Conservation (phyloP, 257 asterid genomes). For the Solanum piurae region DNA sequence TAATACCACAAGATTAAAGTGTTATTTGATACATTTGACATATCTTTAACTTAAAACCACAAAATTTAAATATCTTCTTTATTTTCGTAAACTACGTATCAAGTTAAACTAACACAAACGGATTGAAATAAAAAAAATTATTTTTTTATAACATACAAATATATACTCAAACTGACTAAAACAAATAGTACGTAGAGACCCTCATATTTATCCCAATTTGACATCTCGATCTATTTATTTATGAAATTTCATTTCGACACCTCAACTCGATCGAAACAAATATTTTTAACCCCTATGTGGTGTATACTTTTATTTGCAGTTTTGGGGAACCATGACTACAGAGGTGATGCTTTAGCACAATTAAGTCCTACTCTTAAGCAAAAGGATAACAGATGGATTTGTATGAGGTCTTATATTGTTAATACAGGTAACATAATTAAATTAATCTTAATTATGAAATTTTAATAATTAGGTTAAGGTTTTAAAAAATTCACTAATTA, state of each 20-base stretch:
- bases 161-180: background rate
- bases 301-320: constrained; percentile 19
- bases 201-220: too few relatives aligned
- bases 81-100: background rate
- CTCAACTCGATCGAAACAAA: background rate
- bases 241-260: background rate
- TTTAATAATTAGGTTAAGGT: background rate
- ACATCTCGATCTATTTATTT: too few relatives aligned
- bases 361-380: constrained; percentile 31
- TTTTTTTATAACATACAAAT: too few relatives aligned
- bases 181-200: too few relatives aligned
- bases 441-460: background rate
- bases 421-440: constrained; percentile 15
- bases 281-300: background rate
- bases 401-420: constrained; percentile 41
- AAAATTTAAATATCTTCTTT: too few relatives aligned
- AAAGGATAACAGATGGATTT: constrained; percentile 49
- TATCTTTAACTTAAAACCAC: too few relatives aligned
- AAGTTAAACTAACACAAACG: too few relatives aligned
- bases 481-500: background rate
- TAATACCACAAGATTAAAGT: background rate
- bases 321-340: constrained; percentile 71
- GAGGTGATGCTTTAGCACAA: constrained; percentile 50
- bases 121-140: too few relatives aligned
- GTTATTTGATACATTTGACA: background rate